Evolutionary conservation across 2,329 filamentous ascomycete genomes (phyloP), one percentile per base, ranked within the genome.

Genomic region (Xylaria sp.): DNA sequence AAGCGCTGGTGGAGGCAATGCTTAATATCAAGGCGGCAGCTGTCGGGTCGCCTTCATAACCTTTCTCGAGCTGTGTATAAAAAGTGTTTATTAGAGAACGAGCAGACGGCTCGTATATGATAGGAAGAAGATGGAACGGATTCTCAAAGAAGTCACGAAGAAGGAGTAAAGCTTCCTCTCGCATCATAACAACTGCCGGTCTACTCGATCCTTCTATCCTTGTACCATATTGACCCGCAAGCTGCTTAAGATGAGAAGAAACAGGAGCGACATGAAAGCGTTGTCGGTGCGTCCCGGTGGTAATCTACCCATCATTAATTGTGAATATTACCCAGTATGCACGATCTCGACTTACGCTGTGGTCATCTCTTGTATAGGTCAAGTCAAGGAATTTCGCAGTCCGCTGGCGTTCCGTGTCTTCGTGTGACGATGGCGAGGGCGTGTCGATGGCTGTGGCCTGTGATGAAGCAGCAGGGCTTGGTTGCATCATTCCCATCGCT

Each of bases 1-100:
- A 77, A 23, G 77, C 76, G 13, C 71, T 73, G 3, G 74, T 72
- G n/a, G 76, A 73, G 1, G 70, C 75, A 45, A 79, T 74, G 55
- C 70, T 72, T 6, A 79, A 61, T 34, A 77, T 72, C 6, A 78
- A 62, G 9, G 75, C 73, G 1, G 73, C 74, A 8, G 68, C 56
- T 25, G 73, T 72, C 10, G 72, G 67, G 20, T 71, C 60, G 6
- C 68, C 69, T 7, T 65, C 56, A 2, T 65, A 13, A 4, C 67
- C 70, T 20, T 63, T 20, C 18, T 66, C 64, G 0, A 74, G 56
- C 20, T 67, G 59, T 8, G 39, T 25, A 60, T 77, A 76, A 48
- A 77, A 63, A 0, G 65, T 39, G 13, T 71, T 30, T 10, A 77
- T 66, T 32, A 71, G 52, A 4, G 64, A 63, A 3, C 66, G 63